These are phyloP conservation scores for Echium plantagineum DNA, from an alignment of 257 asterid genomes.

Conservation along the genomic window DNA sequence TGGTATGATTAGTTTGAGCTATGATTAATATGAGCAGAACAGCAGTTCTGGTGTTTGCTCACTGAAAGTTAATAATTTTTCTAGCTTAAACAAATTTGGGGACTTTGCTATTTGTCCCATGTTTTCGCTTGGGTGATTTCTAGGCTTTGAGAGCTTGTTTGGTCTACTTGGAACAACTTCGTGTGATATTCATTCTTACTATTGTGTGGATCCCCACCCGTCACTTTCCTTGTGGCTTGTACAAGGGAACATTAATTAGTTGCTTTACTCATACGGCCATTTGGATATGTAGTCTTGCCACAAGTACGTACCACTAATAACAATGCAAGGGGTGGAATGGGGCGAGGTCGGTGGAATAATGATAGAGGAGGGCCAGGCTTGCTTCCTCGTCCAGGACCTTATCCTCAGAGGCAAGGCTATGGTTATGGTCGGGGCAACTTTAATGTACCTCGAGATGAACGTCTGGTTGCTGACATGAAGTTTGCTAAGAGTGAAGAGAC, in stretches of 20 bases:
- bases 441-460: constrained; percentile 65
- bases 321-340: constrained; percentile 64
- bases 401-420: constrained; percentile 51
- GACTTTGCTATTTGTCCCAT: too few species aligned
- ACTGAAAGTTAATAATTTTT: too few species aligned
- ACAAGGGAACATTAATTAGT: background rate
- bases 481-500: constrained; percentile 89
- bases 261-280: constrained; percentile 8
- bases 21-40: too few species aligned
- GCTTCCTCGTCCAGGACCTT: constrained; percentile 80
- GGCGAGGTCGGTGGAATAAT: constrained; percentile 80
- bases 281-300: constrained; percentile 48
- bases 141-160: too few species aligned
- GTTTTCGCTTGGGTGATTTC: too few species aligned
- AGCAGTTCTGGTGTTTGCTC: too few species aligned
- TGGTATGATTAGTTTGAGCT: too few species aligned
- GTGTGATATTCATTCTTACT: too few species aligned
- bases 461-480: constrained; percentile 83
- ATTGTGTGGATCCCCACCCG: too few species aligned
- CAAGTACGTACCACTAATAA: constrained; percentile 43
- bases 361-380: constrained; percentile 74
- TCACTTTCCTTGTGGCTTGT: too few species aligned
- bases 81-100: too few species aligned
- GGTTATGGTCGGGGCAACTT: constrained; percentile 45
- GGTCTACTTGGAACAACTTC: too few species aligned